Conservation (phyloP, 1,139 yeast genomes). For the Arxiozyma heterogenica region DNA sequence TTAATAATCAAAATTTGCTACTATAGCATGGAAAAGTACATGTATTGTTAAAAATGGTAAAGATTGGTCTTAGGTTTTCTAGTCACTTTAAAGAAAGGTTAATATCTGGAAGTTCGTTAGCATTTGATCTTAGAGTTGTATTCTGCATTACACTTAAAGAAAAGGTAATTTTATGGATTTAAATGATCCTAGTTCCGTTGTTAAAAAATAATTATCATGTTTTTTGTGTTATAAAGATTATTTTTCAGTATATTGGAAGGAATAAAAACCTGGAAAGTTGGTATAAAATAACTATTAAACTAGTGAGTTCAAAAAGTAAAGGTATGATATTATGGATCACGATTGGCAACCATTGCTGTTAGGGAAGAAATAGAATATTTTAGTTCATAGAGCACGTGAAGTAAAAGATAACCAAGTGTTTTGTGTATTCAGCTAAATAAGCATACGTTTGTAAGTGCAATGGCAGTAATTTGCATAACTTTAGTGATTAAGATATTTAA, state of each 20-base stretch:
- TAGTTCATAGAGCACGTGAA: conserved; percentile 19
- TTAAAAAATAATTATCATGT: conserved; percentile 13
- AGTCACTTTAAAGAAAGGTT: not conserved
- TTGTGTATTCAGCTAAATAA: not conserved
- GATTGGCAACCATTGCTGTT: conserved; percentile 27
- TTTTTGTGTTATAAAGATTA: conserved; percentile 19
- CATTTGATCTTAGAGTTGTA: conserved; percentile 50
- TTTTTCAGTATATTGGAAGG: conserved; percentile 27
- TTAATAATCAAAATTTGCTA: not conserved
- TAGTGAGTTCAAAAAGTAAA: not conserved
- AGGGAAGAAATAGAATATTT: conserved; percentile 24
- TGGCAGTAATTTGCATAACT: not conserved
- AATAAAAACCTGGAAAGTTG: conserved; percentile 22
- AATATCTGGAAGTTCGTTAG: conserved; percentile 30
- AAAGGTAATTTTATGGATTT: conserved; percentile 56
- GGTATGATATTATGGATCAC: conserved; percentile 13
- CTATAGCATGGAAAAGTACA: not conserved
- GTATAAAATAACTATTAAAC: conserved; percentile 1
- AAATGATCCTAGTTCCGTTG: conserved; percentile 40
- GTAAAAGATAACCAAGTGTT: conserved; percentile 3
- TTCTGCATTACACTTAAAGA: conserved; percentile 53
- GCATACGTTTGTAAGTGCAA: not conserved
- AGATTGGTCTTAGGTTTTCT: not conserved
- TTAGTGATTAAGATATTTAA: not conserved
- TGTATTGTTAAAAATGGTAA: not conserved